These are phyloP conservation scores for Rhizopus sp. DNA, from an alignment of 371 early-diverging fungal species.

Conservation along the genomic window DNA sequence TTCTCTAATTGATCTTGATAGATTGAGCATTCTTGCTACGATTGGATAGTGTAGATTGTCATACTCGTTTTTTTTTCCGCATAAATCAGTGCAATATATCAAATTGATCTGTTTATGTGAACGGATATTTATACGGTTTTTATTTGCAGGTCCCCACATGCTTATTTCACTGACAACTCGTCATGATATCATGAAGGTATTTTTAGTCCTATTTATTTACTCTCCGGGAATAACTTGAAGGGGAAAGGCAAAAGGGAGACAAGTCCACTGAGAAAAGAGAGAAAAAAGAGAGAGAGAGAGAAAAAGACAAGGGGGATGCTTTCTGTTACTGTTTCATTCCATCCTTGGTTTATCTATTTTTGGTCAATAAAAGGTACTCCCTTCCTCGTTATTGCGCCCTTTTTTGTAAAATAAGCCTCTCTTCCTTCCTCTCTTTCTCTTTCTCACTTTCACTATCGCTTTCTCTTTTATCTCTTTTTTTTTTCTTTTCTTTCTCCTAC, in stretches of 20 bases:
- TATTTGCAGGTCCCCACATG: background rate
- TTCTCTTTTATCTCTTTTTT: constrained; percentile 11
- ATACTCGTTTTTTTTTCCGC: too few relatives aligned
- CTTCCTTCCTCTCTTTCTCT: constrained; percentile 11
- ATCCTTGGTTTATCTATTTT: constrained; percentile 5
- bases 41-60: background rate
- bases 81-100: too few relatives aligned
- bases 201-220: background rate
- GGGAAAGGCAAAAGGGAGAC: background rate
- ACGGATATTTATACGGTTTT: too few relatives aligned
- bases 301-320: background rate
- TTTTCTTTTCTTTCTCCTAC: constrained; percentile 8
- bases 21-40: too few relatives aligned
- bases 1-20: too few relatives aligned
- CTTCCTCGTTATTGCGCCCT: constrained; percentile 23
- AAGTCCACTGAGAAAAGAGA: too few relatives aligned
- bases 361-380: background rate
- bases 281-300: background rate
- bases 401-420: constrained; percentile 23
- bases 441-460: constrained; percentile 12
- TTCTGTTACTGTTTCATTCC: background rate
- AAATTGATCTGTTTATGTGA: too few relatives aligned
- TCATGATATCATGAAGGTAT: background rate
- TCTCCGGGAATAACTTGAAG: background rate
- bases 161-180: background rate